Evolutionary conservation across 208 protist species (phyloP).

Genomic region (Tritrichomonas musculus): DNA sequence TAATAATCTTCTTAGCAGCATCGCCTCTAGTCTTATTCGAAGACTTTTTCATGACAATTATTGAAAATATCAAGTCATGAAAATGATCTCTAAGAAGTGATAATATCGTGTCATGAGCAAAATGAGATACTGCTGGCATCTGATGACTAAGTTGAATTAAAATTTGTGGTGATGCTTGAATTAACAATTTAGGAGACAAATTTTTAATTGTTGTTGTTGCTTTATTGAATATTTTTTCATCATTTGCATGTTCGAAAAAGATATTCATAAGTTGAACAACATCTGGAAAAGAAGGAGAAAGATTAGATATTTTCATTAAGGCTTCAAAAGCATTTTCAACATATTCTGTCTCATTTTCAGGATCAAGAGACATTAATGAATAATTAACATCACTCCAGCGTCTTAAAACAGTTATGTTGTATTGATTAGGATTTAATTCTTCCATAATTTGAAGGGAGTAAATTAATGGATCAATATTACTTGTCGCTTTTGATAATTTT

Average conservation of each 20-base stretch:
- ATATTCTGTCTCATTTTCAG: not conserved
- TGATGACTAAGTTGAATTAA: slow-evolving; percentile 3
- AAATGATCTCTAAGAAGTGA: not conserved
- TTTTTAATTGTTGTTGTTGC: not conserved
- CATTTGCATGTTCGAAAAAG: slow-evolving; percentile 24
- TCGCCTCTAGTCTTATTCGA: not conserved
- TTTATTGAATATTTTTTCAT: not conserved
- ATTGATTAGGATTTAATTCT: no score
- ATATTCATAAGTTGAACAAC: not conserved
- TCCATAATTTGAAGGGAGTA: no score
- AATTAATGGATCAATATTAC: no score
- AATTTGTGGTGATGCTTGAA: not conserved
- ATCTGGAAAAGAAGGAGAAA: not conserved
- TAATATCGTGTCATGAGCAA: not conserved
- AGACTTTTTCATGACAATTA: not conserved
- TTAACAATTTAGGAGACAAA: not conserved
- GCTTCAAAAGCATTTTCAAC: not conserved
- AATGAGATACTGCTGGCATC: not conserved
- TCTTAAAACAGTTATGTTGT: not conserved
- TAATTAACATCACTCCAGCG: not conserved
- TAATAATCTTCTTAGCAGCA: not conserved
- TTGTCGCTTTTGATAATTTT: no score
- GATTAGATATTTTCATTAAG: not conserved
- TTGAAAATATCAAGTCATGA: not conserved
- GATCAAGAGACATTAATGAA: not conserved